These are phyloP conservation scores for Beta macrorhiza DNA, from an alignment of 179 eudicot genomes.

Conservation along the genomic window DNA sequence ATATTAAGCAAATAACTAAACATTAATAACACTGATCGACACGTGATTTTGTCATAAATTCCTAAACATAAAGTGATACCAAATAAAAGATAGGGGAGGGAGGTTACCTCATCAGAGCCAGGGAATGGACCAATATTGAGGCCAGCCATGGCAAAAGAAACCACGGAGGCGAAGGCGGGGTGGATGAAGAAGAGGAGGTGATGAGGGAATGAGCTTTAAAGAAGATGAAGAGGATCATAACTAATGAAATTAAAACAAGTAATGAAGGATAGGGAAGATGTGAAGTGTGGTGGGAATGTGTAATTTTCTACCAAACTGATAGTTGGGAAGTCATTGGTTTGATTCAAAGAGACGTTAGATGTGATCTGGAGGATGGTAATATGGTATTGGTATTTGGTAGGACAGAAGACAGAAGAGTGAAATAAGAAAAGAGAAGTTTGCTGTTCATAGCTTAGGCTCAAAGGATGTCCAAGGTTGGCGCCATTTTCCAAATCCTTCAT, in stretches of 20 bases:
- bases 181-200: neutral
- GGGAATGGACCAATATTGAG: slow-evolving; percentile 36
- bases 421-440: slow-evolving; percentile 3
- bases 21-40: too few relatives aligned
- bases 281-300: slow-evolving; percentile 22
- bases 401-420: neutral
- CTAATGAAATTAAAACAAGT: slow-evolving; percentile 2
- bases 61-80: too few relatives aligned
- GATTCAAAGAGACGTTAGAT: slow-evolving; percentile 76
- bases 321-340: slow-evolving; percentile 75
- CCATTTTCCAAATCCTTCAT: slow-evolving; percentile 23
- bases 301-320: slow-evolving; percentile 61
- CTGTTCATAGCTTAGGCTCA: slow-evolving; percentile 31
- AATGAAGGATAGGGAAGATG: neutral
- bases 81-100: neutral
- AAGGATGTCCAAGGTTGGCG: slow-evolving; percentile 32
- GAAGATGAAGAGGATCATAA: slow-evolving; percentile 8
- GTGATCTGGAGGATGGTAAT: slow-evolving; percentile 10
- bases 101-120: slow-evolving; percentile 24
- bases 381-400: slow-evolving; percentile 1
- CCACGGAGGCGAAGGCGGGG: slow-evolving; percentile 17
- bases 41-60: too few relatives aligned
- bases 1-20: too few relatives aligned
- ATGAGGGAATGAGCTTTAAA: slow-evolving; percentile 16
- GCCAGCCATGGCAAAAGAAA: slow-evolving; percentile 50